Percentiles rank a stretch among this genome's conserved stretches.
Conservation (phyloP, 148 eudicot genomes). For the Amaranthus cruentus region DNA sequence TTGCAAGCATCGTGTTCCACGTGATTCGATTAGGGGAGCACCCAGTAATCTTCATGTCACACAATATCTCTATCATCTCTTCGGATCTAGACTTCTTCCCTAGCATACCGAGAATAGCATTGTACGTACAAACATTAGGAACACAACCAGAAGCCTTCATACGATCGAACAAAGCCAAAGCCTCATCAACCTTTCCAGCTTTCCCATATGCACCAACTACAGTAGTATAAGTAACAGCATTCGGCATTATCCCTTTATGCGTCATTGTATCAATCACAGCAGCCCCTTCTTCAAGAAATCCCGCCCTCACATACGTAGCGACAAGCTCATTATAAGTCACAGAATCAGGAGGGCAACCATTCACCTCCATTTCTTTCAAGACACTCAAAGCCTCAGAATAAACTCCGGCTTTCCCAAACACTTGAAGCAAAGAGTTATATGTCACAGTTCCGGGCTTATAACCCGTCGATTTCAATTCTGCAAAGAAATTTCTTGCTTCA, state of each 20-base stretch:
- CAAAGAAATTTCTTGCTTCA: conserved; percentile 71
- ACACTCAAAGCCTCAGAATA: conserved; percentile 66
- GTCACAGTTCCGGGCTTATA: conserved; percentile 68
- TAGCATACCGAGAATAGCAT: conserved; percentile 70
- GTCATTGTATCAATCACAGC: conserved; percentile 68
- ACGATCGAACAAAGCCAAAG: conserved; percentile 51
- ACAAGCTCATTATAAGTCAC: conserved; percentile 85
- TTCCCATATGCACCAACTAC: conserved; percentile 83
- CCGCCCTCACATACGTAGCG: conserved; percentile 75
- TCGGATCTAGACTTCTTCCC: conserved; percentile 67
- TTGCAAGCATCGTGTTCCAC: conserved; percentile 86
- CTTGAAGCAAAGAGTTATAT: conserved; percentile 84
- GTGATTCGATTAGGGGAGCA: conserved; percentile 76
- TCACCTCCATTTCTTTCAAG: conserved; percentile 77
- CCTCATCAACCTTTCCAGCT: conserved; percentile 71
- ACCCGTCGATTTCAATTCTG: conserved; percentile 51
- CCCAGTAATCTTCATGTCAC: conserved; percentile 74
- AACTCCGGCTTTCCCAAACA: conserved; percentile 79
- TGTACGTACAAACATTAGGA: conserved; percentile 86
- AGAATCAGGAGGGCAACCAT: conserved; percentile 56
- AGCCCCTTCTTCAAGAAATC: conserved; percentile 74
- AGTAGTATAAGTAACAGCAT: conserved; percentile 81
- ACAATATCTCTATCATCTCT: conserved; percentile 64
- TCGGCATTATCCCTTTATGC: conserved; percentile 67
- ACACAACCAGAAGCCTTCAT: conserved; percentile 83